Evolutionary conservation across 1,139 yeast genomes (phyloP).

Genomic region (Barnettozyma hawaiiensis): DNA sequence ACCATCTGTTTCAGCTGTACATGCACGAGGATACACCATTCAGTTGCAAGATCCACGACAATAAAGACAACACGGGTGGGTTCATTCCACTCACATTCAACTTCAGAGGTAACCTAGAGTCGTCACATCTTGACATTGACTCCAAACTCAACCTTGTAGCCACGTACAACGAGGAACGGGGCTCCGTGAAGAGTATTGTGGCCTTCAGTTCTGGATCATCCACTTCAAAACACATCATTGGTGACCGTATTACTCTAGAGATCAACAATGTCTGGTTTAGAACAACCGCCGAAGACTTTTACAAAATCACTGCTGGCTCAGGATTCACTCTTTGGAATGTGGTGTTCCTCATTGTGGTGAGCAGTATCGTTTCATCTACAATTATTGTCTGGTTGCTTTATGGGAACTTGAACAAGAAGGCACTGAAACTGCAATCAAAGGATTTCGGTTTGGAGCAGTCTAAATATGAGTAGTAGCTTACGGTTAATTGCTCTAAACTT

Average conservation of each 20-base stretch:
- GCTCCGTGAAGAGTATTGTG: constrained; percentile 46
- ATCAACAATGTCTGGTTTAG: constrained; percentile 57
- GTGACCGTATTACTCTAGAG: constrained; percentile 52
- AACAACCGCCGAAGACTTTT: constrained; percentile 11
- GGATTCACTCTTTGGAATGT: constrained; percentile 2
- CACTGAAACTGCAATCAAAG: constrained; percentile 20
- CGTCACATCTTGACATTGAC: constrained; percentile 68
- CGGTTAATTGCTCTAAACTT: neutral
- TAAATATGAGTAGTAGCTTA: constrained; percentile 11
- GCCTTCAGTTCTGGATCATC: constrained; percentile 63
- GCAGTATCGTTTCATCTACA: constrained; percentile 31
- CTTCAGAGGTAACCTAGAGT: constrained; percentile 62
- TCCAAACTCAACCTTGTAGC: constrained; percentile 50
- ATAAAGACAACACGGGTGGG: constrained; percentile 43
- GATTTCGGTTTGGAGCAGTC: constrained; percentile 23
- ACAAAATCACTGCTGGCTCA: constrained; percentile 6
- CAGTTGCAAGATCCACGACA: constrained; percentile 58
- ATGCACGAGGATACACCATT: constrained; percentile 75
- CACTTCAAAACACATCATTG: constrained; percentile 59
- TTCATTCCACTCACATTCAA: constrained; percentile 58
- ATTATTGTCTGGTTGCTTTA: constrained; percentile 34
- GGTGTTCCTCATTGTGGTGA: constrained; percentile 24
- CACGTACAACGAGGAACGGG: constrained; percentile 34
- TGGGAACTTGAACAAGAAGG: constrained; percentile 38
- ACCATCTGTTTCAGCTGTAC: constrained; percentile 68